phyloP scores from a whole-genome alignment of 108 stramenopile genomes.

The Discostella pseudostelligera region DNA sequence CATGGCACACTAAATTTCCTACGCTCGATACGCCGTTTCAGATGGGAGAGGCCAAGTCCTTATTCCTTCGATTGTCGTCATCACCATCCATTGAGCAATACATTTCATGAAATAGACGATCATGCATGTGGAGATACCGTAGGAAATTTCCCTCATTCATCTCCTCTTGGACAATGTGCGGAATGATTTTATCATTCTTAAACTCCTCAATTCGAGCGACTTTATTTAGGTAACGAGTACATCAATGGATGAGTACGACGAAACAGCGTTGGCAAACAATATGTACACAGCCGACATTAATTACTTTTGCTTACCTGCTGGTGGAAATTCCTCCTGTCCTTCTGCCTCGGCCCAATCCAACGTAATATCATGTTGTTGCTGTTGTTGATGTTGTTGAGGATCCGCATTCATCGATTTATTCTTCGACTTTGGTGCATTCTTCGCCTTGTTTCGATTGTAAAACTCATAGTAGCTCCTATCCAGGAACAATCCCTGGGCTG shows the following conservation, averaged over 20 bases:
- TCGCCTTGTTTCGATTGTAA: constrained; percentile 64
- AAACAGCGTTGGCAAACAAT: neutral
- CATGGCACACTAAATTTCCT: no score
- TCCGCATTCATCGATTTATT: constrained; percentile 20
- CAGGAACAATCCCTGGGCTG: constrained; percentile 84
- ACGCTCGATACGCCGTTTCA: no score
- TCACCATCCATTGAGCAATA: neutral
- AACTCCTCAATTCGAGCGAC: constrained; percentile 72
- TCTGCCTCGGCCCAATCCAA: constrained; percentile 55
- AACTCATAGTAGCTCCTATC: constrained; percentile 83
- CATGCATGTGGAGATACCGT: constrained; percentile 70
- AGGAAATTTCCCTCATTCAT: constrained; percentile 77
- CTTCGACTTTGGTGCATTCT: constrained; percentile 38
- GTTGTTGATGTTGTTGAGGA: no score
- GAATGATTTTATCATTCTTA: constrained; percentile 66
- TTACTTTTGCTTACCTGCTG: constrained; percentile 17
- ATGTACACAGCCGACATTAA: neutral
- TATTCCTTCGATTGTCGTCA: neutral
- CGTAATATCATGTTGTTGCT: constrained; percentile 29
- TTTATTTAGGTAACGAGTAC: no score
- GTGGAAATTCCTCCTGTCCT: constrained; percentile 23
- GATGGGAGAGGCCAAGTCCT: neutral
- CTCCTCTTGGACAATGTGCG: constrained; percentile 83
- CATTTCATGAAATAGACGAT: constrained; percentile 16
- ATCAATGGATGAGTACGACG: constrained; percentile 7